These are phyloP conservation scores for Penicillium sp. DNA, from an alignment of 2,329 filamentous ascomycete species.

Conservation along the genomic window DNA sequence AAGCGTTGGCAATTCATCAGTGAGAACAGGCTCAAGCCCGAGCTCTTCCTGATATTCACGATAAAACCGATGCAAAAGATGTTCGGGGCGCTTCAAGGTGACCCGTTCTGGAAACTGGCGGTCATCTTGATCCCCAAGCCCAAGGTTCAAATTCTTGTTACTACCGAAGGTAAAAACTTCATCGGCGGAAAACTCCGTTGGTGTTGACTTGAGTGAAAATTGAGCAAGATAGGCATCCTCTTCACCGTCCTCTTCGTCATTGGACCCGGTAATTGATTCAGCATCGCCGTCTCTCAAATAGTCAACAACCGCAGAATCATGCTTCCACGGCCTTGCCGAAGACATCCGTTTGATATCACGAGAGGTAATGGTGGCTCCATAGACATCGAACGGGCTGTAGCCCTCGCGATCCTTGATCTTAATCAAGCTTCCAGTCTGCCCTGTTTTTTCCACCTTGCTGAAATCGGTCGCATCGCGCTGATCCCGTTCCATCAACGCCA, in stretches of 20 bases:
- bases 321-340: slow-evolving; percentile 42
- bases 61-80: slow-evolving; percentile 72
- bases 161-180: slow-evolving; percentile 94
- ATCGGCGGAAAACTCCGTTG: slow-evolving; percentile 61
- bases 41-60: slow-evolving; percentile 59
- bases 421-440: slow-evolving; percentile 70
- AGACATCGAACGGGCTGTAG: slow-evolving; percentile 91
- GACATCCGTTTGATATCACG: slow-evolving; percentile 58
- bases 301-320: slow-evolving; percentile 37
- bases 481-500: slow-evolving; percentile 77
- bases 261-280: slow-evolving; percentile 30
- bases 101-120: slow-evolving; percentile 90
- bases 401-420: slow-evolving; percentile 96
- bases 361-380: slow-evolving; percentile 79
- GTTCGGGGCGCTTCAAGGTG: slow-evolving; percentile 70
- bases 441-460: slow-evolving; percentile 54
- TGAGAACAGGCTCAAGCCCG: slow-evolving; percentile 35
- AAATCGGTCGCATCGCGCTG: slow-evolving; percentile 64
- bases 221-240: slow-evolving; percentile 37
- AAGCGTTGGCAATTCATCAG: slow-evolving; percentile 66
- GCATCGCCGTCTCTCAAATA: slow-evolving; percentile 47
- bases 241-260: slow-evolving; percentile 51
- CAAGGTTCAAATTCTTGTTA: slow-evolving; percentile 90
- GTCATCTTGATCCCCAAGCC: slow-evolving; percentile 93
- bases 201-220: slow-evolving; percentile 30